These are phyloP conservation scores for Lasiosphaeria hispida DNA, from an alignment of 495 filamentous ascomycete genomes.

Conservation along the genomic window DNA sequence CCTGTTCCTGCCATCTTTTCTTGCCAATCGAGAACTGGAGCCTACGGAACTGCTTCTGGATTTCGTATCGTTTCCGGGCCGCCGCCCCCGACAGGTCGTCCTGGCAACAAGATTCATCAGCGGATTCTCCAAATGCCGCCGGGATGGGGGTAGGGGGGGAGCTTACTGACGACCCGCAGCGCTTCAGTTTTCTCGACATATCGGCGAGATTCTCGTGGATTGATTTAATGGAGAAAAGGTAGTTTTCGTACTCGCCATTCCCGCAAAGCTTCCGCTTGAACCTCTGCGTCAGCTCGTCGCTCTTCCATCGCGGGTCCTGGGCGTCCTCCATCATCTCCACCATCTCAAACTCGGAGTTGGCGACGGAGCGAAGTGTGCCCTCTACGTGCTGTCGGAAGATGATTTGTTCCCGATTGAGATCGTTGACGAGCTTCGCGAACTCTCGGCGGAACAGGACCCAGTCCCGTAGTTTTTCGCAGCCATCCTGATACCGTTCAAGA, in stretches of 20 bases:
- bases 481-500: neutral
- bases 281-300: neutral
- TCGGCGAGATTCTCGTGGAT: neutral
- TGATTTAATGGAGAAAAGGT: neutral
- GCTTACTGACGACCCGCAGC: neutral
- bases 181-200: neutral
- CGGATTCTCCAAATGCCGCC: too few relatives aligned
- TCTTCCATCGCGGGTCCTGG: neutral
- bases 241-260: neutral
- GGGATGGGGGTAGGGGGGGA: neutral
- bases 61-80: neutral
- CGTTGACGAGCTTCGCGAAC: neutral
- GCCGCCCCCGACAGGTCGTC: too few relatives aligned
- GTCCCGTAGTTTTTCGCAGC: neutral
- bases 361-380: neutral
- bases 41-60: neutral
- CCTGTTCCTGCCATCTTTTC: neutral
- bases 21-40: neutral
- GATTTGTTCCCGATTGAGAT: neutral
- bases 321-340: neutral
- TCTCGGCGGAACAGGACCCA: neutral
- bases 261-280: neutral
- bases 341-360: slow-evolving; percentile 1
- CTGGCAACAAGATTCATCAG: too few relatives aligned
- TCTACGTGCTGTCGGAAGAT: neutral